Percentiles rank a stretch among this genome's conserved stretches.
phyloP scores from a whole-genome alignment of 1,139 yeast genomes.

The Lodderomyces margitis region DNA sequence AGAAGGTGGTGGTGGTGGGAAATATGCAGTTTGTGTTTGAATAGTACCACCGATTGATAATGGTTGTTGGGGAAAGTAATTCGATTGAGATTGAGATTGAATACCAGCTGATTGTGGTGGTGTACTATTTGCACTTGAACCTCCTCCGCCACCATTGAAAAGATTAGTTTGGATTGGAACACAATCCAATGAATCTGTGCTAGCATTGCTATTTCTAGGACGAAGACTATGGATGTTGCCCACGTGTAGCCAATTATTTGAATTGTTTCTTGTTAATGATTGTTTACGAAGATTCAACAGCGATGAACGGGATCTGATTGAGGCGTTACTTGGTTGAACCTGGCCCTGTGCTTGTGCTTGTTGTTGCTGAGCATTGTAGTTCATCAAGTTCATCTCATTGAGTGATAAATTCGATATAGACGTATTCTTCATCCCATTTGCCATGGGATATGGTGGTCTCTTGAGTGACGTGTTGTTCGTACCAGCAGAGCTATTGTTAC shows the following conservation, averaged over 20 bases:
- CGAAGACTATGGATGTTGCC: slow-evolving; percentile 42
- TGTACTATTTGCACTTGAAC: background rate
- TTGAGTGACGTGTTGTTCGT: background rate
- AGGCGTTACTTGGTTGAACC: slow-evolving; percentile 4
- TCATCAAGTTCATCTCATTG: slow-evolving; percentile 39
- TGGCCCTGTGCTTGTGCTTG: slow-evolving; percentile 5
- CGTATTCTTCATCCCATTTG: slow-evolving; percentile 17
- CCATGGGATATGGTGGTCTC: background rate
- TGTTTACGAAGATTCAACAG: slow-evolving; percentile 41
- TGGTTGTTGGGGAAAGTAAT: slow-evolving; percentile 1
- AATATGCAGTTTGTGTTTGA: slow-evolving; percentile 8
- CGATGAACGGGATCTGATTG: slow-evolving; percentile 25
- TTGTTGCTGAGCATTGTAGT: slow-evolving; percentile 22
- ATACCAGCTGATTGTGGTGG: slow-evolving; percentile 2
- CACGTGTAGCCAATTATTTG: slow-evolving; percentile 47
- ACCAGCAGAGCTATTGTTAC: background rate
- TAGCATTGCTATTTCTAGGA: slow-evolving; percentile 24
- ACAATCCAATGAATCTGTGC: slow-evolving; percentile 46
- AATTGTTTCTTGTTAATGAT: slow-evolving; percentile 45
- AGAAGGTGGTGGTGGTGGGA: slow-evolving; percentile 8
- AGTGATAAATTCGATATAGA: slow-evolving; percentile 29
- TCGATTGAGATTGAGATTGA: background rate
- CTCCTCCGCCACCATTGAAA: slow-evolving; percentile 29
- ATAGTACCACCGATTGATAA: background rate
- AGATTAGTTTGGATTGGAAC: slow-evolving; percentile 28